Percentiles rank a stretch among this genome's conserved stretches.
phyloP scores from a whole-genome alignment of 139 green algal species.

The Chlamydomonas incerta region DNA sequence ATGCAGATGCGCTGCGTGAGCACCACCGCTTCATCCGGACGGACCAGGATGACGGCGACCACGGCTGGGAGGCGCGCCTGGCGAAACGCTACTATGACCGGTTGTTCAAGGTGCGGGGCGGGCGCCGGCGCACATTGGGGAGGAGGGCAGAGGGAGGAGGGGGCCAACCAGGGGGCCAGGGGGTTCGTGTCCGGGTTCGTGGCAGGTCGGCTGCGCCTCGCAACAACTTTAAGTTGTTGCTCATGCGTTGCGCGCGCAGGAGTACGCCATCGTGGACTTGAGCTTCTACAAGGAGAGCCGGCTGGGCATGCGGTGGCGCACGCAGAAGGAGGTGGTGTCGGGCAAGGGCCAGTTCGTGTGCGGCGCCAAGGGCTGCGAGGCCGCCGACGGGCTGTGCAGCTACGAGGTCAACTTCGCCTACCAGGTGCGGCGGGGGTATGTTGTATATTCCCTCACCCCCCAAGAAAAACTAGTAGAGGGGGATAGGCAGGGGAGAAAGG shows the following conservation, averaged over 20 bases:
- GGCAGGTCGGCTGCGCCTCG: too few species aligned
- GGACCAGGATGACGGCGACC: conserved; percentile 72
- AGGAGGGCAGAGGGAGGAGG: too few species aligned
- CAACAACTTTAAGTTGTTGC: too few species aligned
- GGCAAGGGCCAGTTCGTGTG: conserved; percentile 94
- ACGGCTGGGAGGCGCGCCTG: conserved; percentile 77
- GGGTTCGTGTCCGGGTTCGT: too few species aligned
- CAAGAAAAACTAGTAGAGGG: too few species aligned
- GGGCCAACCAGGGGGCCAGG: too few species aligned
- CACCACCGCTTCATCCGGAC: conserved; percentile 76
- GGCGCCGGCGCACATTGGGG: too few species aligned
- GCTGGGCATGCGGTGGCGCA: conserved; percentile 92
- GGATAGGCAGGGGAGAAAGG: too few species aligned
- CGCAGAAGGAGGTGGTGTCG: conserved; percentile 80
- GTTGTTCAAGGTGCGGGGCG: conserved; percentile 75
- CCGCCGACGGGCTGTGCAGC: conserved; percentile 43
- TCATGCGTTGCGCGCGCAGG: conserved; percentile 17
- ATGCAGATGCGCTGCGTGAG: conserved; percentile 68
- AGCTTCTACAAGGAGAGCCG: conserved; percentile 69
- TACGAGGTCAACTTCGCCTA: conserved; percentile 95
- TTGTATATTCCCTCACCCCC: too few species aligned
- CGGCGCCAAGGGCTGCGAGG: conserved; percentile 67
- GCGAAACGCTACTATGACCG: conserved; percentile 87
- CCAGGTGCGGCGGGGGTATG: too few species aligned
- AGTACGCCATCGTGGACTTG: conserved; percentile 94